Evolutionary conservation across 352 stramenopile genomes (phyloP), one percentile per base, ranked within the genome.

Genomic region (Phytophthora cajani): DNA sequence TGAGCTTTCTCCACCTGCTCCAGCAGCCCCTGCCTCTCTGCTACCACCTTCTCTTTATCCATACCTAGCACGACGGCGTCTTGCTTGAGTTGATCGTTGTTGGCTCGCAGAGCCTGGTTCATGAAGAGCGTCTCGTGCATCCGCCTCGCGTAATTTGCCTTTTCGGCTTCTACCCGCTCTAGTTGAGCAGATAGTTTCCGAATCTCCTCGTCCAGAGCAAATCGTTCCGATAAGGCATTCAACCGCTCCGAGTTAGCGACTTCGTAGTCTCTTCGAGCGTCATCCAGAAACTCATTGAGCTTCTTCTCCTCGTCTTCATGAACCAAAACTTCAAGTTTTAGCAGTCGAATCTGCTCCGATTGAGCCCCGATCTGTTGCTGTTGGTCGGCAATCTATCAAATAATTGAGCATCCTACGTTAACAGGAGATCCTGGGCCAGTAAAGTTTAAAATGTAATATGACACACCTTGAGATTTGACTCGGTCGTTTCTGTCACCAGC

Each of bases 41-140:
- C 71, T 0, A 68, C 47, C 0, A 80, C 47, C 52, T 91, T 92
- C 14, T 83, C 75, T 51, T 90, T 90, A 32, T 95, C 84, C 71
- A 92, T 80, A 4, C 69, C 75, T 2, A 85, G 52, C 32, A 91
- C 77, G 0, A 90, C 75, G 0, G 68, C 52, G 17, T 87, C 74
- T 56, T 90, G 83, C 62, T 92, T 93, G 2, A 93, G 61, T 9
- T 77, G 74, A n/a, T 93, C 86, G 42, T 87, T 85, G 14, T 75
- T 85, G 2, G 83, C 73, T 11, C 84, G 82, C 16, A 92, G 66
- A 2, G 84, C 83, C 40, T 93, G 81, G 40, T 93, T 92, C 86
- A 92, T 91, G 50, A 91, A 90, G 8, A 92, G 58, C 0, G 81
- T 85, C 38, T 95, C 87, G 46, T 92, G 82, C 77, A 92, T 88